phyloP scores from a whole-genome alignment of 352 stramenopile genomes.

The Thalassiosira mediterranea region DNA sequence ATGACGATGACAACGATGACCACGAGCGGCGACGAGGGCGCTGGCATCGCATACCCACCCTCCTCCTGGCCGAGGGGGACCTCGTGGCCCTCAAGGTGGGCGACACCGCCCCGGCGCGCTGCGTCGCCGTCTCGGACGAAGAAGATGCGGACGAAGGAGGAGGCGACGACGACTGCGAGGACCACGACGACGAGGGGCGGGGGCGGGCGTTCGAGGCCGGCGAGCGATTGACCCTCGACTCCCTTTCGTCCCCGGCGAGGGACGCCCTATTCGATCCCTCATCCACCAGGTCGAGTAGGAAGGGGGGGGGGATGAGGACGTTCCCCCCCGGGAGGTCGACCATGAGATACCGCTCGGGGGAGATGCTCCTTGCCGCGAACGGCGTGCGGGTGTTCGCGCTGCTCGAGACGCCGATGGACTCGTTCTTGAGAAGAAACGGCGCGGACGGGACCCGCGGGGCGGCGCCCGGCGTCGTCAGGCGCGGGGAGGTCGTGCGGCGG shows the following conservation, averaged over 20 bases:
- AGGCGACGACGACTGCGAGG: not conserved
- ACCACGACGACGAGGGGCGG: not conserved
- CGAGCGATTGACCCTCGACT: slow-evolving; percentile 53
- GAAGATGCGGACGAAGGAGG: no score
- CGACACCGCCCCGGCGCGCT: slow-evolving; percentile 64
- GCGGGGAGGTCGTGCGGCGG: slow-evolving; percentile 56
- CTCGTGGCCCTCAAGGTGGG: slow-evolving; percentile 78
- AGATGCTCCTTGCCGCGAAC: slow-evolving; percentile 68
- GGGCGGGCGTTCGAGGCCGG: slow-evolving; percentile 45
- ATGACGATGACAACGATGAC: not conserved
- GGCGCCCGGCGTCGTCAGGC: slow-evolving; percentile 61
- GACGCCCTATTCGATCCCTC: slow-evolving; percentile 1
- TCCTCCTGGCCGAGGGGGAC: slow-evolving; percentile 77
- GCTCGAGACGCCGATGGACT: slow-evolving; percentile 67
- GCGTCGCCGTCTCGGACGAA: not conserved
- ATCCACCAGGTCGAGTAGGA: not conserved
- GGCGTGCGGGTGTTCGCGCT: slow-evolving; percentile 70
- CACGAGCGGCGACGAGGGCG: slow-evolving; percentile 22
- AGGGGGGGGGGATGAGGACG: no score
- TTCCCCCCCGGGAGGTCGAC: slow-evolving; percentile 61
- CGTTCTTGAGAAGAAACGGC: slow-evolving; percentile 53
- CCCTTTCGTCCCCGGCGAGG: slow-evolving; percentile 23
- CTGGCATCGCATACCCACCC: slow-evolving; percentile 69
- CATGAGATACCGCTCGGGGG: slow-evolving; percentile 53
- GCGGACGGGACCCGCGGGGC: slow-evolving; percentile 8